Conservation (phyloP, 192 early-diverging fungal species). For the Fimicolochytrium jonesii region DNA sequence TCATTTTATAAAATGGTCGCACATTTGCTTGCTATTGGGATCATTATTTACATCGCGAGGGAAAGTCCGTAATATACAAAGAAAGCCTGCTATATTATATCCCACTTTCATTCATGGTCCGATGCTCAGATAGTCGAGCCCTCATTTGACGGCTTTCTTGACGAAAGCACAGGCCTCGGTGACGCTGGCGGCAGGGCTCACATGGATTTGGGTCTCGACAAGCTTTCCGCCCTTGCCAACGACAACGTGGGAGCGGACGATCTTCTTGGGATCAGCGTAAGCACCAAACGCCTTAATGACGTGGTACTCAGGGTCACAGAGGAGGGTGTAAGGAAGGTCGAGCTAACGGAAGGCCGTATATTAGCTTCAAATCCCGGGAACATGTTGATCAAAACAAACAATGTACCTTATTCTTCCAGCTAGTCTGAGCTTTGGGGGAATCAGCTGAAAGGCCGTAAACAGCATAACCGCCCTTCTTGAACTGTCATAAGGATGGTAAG, state of each 20-base stretch:
- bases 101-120: too few relatives aligned
- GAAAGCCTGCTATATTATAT: too few relatives aligned
- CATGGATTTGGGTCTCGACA: not conserved
- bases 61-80: too few relatives aligned
- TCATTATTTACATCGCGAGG: too few relatives aligned
- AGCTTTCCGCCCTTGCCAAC: constrained; percentile 10
- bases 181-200: not conserved
- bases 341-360: not conserved
- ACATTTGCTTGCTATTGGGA: too few relatives aligned
- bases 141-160: too few relatives aligned
- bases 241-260: constrained; percentile 18
- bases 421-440: not conserved
- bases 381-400: not conserved
- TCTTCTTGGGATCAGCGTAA: not conserved
- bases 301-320: constrained; percentile 2
- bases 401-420: constrained; percentile 12
- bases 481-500: not conserved
- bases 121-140: too few relatives aligned
- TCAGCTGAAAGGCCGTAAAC: constrained; percentile 9
- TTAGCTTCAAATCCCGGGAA: not conserved
- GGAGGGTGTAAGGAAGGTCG: constrained; percentile 6
- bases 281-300: constrained; percentile 7
- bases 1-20: too few relatives aligned
- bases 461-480: constrained; percentile 2
- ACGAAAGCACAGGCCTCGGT: not conserved